Evolutionary conservation across 495 filamentous ascomycete genomes (phyloP).

Genomic region (Neurospora terricola): DNA sequence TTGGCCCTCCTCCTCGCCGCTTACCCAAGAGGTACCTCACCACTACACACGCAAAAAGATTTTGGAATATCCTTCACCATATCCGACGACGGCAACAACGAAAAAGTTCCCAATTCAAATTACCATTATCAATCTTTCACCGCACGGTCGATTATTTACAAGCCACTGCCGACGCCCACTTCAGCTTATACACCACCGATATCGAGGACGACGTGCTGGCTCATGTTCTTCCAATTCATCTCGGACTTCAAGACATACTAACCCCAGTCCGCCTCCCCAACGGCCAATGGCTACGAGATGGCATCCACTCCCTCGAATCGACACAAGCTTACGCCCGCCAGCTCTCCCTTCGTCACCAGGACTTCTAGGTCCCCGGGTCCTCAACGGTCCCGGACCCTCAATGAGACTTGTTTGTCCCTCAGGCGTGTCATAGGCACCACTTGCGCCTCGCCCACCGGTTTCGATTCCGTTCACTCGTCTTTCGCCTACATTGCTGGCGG

Average conservation of each 20-base stretch:
- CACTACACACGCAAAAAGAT: not conserved
- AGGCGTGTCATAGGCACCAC: slow-evolving; percentile 84
- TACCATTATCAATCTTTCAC: not conserved
- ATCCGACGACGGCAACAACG: not conserved
- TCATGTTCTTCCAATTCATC: not conserved
- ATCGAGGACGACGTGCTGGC: not conserved
- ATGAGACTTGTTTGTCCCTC: slow-evolving; percentile 54
- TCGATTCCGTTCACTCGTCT: slow-evolving; percentile 65
- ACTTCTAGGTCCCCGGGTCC: slow-evolving; percentile 53
- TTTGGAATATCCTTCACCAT: not conserved
- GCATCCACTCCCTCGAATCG: slow-evolving; percentile 48
- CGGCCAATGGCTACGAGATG: slow-evolving; percentile 47
- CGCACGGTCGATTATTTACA: not conserved
- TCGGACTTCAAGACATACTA: not conserved
- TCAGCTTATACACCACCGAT: not conserved
- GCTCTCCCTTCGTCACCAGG: slow-evolving; percentile 59
- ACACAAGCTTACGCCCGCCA: slow-evolving; percentile 71
- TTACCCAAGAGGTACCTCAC: not conserved
- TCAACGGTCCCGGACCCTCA: slow-evolving; percentile 21
- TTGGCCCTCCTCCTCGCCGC: not conserved
- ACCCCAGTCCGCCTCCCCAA: not conserved
- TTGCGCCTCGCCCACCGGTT: slow-evolving; percentile 72
- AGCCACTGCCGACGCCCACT: not conserved
- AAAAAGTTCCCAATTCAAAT: not conserved
- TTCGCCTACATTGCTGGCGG: slow-evolving; percentile 92